These are phyloP conservation scores for Tympanopsis confertula DNA, from an alignment of 2,329 filamentous ascomycete genomes.

Conservation along the genomic window DNA sequence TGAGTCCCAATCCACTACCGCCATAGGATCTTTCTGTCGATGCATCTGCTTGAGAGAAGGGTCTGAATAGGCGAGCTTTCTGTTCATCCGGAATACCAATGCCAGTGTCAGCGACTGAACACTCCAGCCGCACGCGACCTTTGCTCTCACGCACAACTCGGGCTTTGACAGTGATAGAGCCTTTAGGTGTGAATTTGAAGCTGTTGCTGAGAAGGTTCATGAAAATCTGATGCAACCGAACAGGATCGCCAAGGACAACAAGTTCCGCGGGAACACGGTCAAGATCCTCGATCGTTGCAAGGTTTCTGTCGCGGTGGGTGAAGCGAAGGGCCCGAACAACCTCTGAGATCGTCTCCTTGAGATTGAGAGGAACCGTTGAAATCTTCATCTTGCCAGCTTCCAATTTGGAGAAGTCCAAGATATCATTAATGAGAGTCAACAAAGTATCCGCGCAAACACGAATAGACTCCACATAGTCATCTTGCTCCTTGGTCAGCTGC, in stretches of 20 bases:
- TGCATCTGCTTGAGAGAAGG: constrained; percentile 61
- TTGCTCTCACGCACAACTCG: constrained; percentile 33
- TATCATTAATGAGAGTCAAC: constrained; percentile 52
- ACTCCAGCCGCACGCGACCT: constrained; percentile 46
- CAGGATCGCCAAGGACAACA: constrained; percentile 52
- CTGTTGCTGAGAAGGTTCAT: constrained; percentile 60
- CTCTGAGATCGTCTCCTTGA: constrained; percentile 58
- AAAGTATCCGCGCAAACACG: constrained; percentile 46
- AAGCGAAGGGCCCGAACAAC: constrained; percentile 58
- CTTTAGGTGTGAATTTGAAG: constrained; percentile 61
- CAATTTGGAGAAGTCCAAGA: constrained; percentile 23
- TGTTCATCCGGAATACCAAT: constrained; percentile 61
- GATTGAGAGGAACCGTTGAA: constrained; percentile 58
- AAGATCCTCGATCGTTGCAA: constrained; percentile 56
- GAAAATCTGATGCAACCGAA: constrained; percentile 58
- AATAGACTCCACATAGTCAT: constrained; percentile 51
- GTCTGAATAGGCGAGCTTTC: constrained; percentile 60
- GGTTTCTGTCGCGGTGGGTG: constrained; percentile 53
- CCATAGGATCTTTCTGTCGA: constrained; percentile 55
- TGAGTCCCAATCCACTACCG: constrained; percentile 54
- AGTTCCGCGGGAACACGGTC: constrained; percentile 57
- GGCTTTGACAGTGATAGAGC: constrained; percentile 56
- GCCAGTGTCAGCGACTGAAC: constrained; percentile 57
- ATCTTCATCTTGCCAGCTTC: constrained; percentile 63
- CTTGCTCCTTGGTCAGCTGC: constrained; percentile 40